Percentiles rank a stretch among this genome's conserved stretches.
Conservation (phyloP, 2,329 filamentous ascomycete genomes). For the Pezicula carpinea region DNA sequence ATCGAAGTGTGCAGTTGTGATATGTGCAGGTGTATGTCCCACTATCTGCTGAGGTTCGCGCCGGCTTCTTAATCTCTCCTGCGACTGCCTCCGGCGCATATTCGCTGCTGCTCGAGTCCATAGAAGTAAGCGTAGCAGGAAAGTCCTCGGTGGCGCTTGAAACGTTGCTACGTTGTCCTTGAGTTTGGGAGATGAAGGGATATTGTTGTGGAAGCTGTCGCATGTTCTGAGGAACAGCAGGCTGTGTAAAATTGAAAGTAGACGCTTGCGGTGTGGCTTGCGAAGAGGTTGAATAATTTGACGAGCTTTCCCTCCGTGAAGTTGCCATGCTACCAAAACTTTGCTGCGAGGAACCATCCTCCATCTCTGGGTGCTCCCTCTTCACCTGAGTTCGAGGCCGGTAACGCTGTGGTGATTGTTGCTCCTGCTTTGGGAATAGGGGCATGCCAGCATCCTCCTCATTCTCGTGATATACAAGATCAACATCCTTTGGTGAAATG, state of each 20-base stretch:
- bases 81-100: slow-evolving; percentile 28
- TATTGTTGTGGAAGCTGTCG: slow-evolving; percentile 28
- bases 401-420: slow-evolving; percentile 33
- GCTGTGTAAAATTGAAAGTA: slow-evolving; percentile 42
- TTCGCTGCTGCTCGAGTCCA: slow-evolving; percentile 35
- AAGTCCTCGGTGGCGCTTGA: slow-evolving; percentile 26
- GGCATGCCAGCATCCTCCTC: slow-evolving; percentile 68
- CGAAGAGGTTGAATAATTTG: slow-evolving; percentile 26
- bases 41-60: slow-evolving; percentile 64
- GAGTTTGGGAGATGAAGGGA: slow-evolving; percentile 24
- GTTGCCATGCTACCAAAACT: slow-evolving; percentile 38
- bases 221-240: slow-evolving; percentile 27
- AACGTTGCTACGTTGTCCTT: slow-evolving; percentile 21
- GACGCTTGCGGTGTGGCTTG: slow-evolving; percentile 24
- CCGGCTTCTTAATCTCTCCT: slow-evolving; percentile 41
- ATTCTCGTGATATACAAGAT: slow-evolving; percentile 76
- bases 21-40: slow-evolving; percentile 97
- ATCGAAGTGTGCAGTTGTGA: slow-evolving; percentile 82
- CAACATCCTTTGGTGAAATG: slow-evolving; percentile 89
- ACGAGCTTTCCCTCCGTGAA: slow-evolving; percentile 33
- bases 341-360: slow-evolving; percentile 33
- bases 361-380: slow-evolving; percentile 26
- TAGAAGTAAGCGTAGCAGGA: slow-evolving; percentile 29
- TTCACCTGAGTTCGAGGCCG: slow-evolving; percentile 17
- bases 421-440: slow-evolving; percentile 62